Conservation (phyloP, 2,329 filamentous ascomycete species). For the Phyllosticta citribraziliensis region DNA sequence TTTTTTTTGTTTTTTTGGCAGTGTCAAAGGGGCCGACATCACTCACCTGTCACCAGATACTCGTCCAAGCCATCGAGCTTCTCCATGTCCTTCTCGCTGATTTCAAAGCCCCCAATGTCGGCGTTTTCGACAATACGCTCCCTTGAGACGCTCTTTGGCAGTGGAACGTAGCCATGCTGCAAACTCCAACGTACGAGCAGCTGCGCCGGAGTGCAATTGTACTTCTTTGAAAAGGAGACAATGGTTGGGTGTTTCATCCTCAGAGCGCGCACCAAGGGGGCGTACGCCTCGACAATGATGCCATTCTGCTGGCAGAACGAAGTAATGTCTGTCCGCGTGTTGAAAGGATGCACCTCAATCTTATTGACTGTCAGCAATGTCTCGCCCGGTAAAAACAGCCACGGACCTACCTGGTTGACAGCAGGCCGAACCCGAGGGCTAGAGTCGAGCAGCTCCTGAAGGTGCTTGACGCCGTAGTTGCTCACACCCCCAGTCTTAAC, state of each 20-base stretch:
- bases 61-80: slow-evolving; percentile 58
- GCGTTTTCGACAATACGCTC: slow-evolving; percentile 58
- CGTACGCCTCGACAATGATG: slow-evolving; percentile 71
- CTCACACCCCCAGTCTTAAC: slow-evolving; percentile 63
- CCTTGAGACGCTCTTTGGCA: slow-evolving; percentile 61
- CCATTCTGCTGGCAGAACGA: slow-evolving; percentile 54
- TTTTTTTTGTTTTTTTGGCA: too few relatives aligned
- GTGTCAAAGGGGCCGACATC: neutral
- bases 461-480: slow-evolving; percentile 68
- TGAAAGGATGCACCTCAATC: slow-evolving; percentile 67
- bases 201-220: slow-evolving; percentile 61
- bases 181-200: slow-evolving; percentile 69
- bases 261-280: slow-evolving; percentile 62
- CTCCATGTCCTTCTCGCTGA: slow-evolving; percentile 54
- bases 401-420: slow-evolving; percentile 54
- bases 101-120: slow-evolving; percentile 49
- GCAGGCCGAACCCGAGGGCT: slow-evolving; percentile 54
- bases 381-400: slow-evolving; percentile 20
- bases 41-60: slow-evolving; percentile 61
- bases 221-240: slow-evolving; percentile 52
- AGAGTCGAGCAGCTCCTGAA: slow-evolving; percentile 58
- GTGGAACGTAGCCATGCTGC: slow-evolving; percentile 61
- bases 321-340: slow-evolving; percentile 59
- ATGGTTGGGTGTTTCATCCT: slow-evolving; percentile 60
- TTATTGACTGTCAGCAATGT: neutral